Evolutionary conservation across 2,329 filamentous ascomycete genomes (phyloP).

Genomic region (Xylariaceae sp.): DNA sequence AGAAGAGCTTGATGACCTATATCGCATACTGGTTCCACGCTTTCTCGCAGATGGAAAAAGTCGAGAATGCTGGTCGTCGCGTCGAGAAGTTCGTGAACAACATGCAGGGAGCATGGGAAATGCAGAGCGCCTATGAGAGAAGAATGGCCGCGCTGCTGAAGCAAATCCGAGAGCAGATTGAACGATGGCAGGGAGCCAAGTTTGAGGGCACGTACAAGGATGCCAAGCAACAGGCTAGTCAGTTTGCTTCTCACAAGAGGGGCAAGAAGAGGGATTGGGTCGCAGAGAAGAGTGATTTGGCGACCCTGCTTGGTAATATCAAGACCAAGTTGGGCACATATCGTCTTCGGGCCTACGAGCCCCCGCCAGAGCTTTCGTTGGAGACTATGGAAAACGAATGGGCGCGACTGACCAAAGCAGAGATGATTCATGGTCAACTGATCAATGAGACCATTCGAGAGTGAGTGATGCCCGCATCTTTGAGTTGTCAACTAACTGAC

Average conservation of each 20-base stretch:
- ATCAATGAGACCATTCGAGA: conserved; percentile 99
- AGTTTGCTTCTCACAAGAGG: conserved; percentile 86
- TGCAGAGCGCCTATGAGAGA: conserved; percentile 94
- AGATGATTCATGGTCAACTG: conserved; percentile 82
- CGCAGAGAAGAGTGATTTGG: conserved; percentile 92
- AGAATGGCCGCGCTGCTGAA: conserved; percentile 79
- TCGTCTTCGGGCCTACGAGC: conserved; percentile 82
- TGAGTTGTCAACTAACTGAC: conserved; percentile 2
- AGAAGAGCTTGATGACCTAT: conserved; percentile 97
- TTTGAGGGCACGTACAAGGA: conserved; percentile 92
- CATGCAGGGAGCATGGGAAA: conserved; percentile 99
- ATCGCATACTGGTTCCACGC: conserved; percentile 99
- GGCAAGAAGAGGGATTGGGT: conserved; percentile 93
- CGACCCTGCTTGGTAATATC: conserved; percentile 91
- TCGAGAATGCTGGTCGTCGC: conserved; percentile 91
- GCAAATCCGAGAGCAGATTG: conserved; percentile 66
- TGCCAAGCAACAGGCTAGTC: conserved; percentile 76
- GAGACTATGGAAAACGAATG: conserved; percentile 81
- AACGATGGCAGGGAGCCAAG: conserved; percentile 69
- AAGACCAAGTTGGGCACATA: conserved; percentile 98
- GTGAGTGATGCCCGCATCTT: conserved; percentile 40
- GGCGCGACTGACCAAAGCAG: conserved; percentile 70
- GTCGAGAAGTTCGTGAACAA: conserved; percentile 98
- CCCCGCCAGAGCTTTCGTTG: conserved; percentile 74
- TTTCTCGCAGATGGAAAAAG: conserved; percentile 97